Conservation (phyloP, 2,329 filamentous ascomycete species). For the Verticillium klebahnii region DNA sequence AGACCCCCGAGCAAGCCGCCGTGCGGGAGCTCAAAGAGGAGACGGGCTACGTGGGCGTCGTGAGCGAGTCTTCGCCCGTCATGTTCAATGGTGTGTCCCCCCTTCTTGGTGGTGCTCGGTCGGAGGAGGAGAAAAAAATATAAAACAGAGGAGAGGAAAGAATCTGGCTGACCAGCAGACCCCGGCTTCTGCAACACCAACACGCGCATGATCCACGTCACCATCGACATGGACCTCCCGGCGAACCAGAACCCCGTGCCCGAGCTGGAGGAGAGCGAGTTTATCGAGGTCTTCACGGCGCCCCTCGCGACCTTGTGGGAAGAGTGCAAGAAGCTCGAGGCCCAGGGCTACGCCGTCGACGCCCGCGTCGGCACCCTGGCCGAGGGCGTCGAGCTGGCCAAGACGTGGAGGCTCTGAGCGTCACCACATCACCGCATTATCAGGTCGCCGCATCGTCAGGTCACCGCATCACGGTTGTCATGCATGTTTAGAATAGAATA, state of each 20-base stretch:
- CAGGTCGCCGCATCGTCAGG: too few relatives aligned
- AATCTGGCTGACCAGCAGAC: conserved; percentile 26
- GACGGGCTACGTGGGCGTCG: conserved; percentile 58
- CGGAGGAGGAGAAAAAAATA: too few relatives aligned
- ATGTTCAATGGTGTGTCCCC: conserved; percentile 54
- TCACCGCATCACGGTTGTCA: too few relatives aligned
- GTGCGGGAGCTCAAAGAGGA: conserved; percentile 62
- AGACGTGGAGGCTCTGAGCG: conserved; percentile 40
- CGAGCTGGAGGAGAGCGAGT: conserved; percentile 73
- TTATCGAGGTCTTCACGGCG: conserved; percentile 74
- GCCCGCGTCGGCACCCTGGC: conserved; percentile 73
- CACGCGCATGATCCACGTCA: conserved; percentile 66
- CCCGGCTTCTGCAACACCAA: conserved; percentile 65
- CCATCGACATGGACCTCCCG: conserved; percentile 62
- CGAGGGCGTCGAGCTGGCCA: conserved; percentile 72
- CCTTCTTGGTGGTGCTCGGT: background rate
- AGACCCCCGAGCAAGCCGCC: conserved; percentile 57
- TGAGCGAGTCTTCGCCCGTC: conserved; percentile 54
- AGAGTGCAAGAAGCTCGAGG: conserved; percentile 62
- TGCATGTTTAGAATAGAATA: too few relatives aligned
- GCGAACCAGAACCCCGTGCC: conserved; percentile 67
- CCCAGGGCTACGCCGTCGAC: conserved; percentile 72
- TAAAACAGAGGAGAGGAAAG: background rate
- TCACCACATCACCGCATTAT: too few relatives aligned
- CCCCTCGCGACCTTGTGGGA: conserved; percentile 60